These are phyloP conservation scores for Epichloe amarillans DNA, from an alignment of 2,329 filamentous ascomycete genomes.

Conservation along the genomic window DNA sequence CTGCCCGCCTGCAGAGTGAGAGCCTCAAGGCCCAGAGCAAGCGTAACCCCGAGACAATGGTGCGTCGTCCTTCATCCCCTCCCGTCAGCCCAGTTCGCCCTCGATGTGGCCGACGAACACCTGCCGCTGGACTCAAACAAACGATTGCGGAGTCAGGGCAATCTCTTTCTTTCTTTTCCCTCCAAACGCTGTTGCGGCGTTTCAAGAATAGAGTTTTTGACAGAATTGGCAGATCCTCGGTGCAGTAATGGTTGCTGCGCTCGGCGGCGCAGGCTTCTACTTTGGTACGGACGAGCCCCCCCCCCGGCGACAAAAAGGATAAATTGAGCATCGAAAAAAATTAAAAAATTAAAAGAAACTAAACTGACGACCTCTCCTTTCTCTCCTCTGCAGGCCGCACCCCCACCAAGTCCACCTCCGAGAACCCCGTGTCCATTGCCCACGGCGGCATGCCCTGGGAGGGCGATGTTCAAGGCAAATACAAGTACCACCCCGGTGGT, in stretches of 20 bases:
- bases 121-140: neutral
- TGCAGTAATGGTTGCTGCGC: slow-evolving; percentile 78
- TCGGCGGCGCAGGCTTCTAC: slow-evolving; percentile 82
- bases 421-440: slow-evolving; percentile 62
- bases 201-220: neutral
- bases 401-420: slow-evolving; percentile 79
- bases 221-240: slow-evolving; percentile 57
- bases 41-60: slow-evolving; percentile 35
- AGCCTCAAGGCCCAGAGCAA: slow-evolving; percentile 45
- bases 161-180: too few species aligned
- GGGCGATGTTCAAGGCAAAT: slow-evolving; percentile 50
- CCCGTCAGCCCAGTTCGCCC: neutral
- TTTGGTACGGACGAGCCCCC: slow-evolving; percentile 44
- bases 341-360: rapidly evolving
- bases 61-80: slow-evolving; percentile 17
- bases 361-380: neutral
- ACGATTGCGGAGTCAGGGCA: too few species aligned
- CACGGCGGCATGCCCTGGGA: slow-evolving; percentile 86
- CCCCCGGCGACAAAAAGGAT: neutral
- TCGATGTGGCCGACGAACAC: neutral
- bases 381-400: slow-evolving; percentile 44
- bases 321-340: too few species aligned
- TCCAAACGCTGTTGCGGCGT: neutral
- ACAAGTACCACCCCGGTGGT: slow-evolving; percentile 75
- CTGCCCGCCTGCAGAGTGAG: slow-evolving; percentile 33